Evolutionary conservation across 2,329 filamentous ascomycete species (phyloP), one percentile per base, ranked within the genome.

Genomic region (Fusarium keratoplasticum): DNA sequence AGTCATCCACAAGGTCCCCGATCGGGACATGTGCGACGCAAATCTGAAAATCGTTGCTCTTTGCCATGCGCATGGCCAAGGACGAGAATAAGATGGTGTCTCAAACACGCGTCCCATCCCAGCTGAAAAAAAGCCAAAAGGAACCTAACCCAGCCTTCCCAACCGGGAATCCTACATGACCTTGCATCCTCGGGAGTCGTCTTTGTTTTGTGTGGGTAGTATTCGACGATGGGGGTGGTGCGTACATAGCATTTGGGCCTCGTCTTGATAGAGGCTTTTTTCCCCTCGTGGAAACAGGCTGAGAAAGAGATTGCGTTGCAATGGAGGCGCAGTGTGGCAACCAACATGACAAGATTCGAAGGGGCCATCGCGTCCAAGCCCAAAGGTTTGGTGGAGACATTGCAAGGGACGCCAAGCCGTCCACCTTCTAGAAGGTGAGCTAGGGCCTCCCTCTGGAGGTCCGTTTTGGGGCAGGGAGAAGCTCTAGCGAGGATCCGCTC

Each of bases 221-320:
- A 50, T 62, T 20, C 40, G 29, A 20, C 36, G 35, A 55, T 31
- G 73, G 44, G 50, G 42, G 42, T 52, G 50, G 70, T 47, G 47
- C 29, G 57, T 44, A 20, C 38, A 44, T 54, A 65, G n/a, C 44
- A 61, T 52, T 50, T 36, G 27, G 40, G 36, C 58, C 35, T 38
- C 47, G 38, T 58, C 31, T 70, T 61, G 35, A 62, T 57, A 62
- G 25, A 57, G 57, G 27, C 36, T 50, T 60, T 60, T 60, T 67
- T 64, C 22, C 31, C 55, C 22, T 61, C 47, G 47, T 27, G 44
- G 8, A 44, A 36, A 59, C 65, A 55, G 40, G 55, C 29, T 35
- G 62, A 54, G 42, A 72, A 61, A 66, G 73, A 77, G 73, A 73
- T 76, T 76, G 69, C 68, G 70, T 77, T 70, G 67, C 74, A 66